Evolutionary conservation across 2,329 filamentous ascomycete species (phyloP), one percentile per base, ranked within the genome.

Genomic region (Drechslerella dactyloides): DNA sequence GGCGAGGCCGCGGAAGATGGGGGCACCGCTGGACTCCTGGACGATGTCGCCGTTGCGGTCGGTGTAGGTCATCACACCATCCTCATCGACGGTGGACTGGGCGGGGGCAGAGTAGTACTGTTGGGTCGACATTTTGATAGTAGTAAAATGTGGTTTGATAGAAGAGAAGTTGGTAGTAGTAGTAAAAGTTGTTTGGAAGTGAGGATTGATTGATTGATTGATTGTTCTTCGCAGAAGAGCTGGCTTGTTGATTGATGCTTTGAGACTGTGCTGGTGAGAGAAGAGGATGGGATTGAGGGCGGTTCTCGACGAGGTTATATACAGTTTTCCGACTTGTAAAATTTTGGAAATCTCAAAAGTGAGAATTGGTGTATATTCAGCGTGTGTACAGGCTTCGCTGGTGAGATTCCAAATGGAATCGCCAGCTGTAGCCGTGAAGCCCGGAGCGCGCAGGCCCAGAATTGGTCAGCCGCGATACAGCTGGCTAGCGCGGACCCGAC

Each of bases 191-290:
- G 46, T 40, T 68, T 59, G 54, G n/a, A 48, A 52, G n/a, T 40
- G 21, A 61, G 42, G 66, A 30, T 63, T 64, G 17, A 35, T 33
- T 52, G 64, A 37, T 40, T 52, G 48, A 6, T 48, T 33, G 3
- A 3, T 13, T 51, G 23, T 59, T 70, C 66, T 70, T 70, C 59
- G 50, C 66, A 64, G 66, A 70, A 70, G 66, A 70, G 21, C 23
- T 61, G 46, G 11, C 37, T 62, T 53, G 51, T 62, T 27, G 44
- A 44, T 62, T 62, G 65, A 57, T 62, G 53, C 35, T 69, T 69
- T 70, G 65, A 63, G 65, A 58, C 59, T 63, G 57, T 70, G 66
- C 60, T 70, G 59, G 51, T 64, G 66, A 64, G 58, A 55, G 59
- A 63, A 64, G 44, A 53, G 30, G 56, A 53, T 37, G 54, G 66